Percentiles rank a stretch among this genome's conserved stretches.
Conservation (phyloP, 2,329 filamentous ascomycete genomes). For the Penicillium hordei region DNA sequence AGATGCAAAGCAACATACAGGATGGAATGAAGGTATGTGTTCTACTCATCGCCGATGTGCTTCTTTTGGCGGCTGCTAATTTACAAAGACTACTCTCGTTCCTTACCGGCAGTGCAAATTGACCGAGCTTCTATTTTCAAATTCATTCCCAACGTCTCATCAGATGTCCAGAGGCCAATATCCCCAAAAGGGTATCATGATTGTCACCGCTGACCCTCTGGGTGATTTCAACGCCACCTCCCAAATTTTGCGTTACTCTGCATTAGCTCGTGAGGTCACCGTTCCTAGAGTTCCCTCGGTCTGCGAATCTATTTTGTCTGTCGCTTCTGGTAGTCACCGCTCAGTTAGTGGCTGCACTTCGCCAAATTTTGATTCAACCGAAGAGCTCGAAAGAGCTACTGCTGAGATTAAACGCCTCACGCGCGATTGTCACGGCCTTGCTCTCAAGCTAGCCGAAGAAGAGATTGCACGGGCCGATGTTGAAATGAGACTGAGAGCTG, state of each 20-base stretch:
- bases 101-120: conserved; percentile 83
- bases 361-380: conserved; percentile 40
- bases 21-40: conserved; percentile 67
- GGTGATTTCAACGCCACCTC: conserved; percentile 97
- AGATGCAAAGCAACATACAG: conserved; percentile 83
- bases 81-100: conserved; percentile 64
- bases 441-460: conserved; percentile 68
- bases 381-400: conserved; percentile 79
- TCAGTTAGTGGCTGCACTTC: conserved; percentile 46
- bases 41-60: neutral
- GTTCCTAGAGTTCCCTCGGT: conserved; percentile 85
- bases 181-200: conserved; percentile 89
- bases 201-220: conserved; percentile 88
- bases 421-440: conserved; percentile 73
- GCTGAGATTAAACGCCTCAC: conserved; percentile 77
- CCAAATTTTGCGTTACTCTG: conserved; percentile 92
- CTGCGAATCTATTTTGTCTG: conserved; percentile 64
- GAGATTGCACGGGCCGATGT: conserved; percentile 67
- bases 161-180: conserved; percentile 55
- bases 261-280: conserved; percentile 87
- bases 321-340: conserved; percentile 34
- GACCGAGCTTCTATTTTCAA: conserved; percentile 82
- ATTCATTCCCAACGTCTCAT: conserved; percentile 70
- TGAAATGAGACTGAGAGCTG: conserved; percentile 70
- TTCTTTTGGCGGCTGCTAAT: conserved; percentile 14